Percentiles rank a stretch among this genome's conserved stretches.
phyloP scores from a whole-genome alignment of 192 early-diverging fungal species.

The Spizellomyces sp. region DNA sequence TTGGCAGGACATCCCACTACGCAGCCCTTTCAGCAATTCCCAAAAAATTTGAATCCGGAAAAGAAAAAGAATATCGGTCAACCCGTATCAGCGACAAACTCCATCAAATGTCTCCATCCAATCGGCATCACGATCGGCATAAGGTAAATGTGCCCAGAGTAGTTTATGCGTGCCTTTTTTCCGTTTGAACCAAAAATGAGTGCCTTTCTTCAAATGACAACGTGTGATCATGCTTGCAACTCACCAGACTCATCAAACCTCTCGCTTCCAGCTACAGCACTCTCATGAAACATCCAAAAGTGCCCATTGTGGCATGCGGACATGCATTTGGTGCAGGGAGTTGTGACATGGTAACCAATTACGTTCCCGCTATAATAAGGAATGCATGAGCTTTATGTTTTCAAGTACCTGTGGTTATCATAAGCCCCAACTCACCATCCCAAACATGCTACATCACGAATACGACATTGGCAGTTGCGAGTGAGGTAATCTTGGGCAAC shows the following conservation, averaged over 20 bases:
- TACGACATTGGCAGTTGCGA: constrained; percentile 73
- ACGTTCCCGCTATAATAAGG: constrained; percentile 51
- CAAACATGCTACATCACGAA: constrained; percentile 78
- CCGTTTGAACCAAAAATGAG: not conserved
- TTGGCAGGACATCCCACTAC: no score
- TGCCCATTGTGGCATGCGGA: constrained; percentile 95
- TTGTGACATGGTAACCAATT: constrained; percentile 79
- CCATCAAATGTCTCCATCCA: constrained; percentile 1
- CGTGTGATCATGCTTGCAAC: not conserved
- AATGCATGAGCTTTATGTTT: not conserved
- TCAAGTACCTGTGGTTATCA: not conserved
- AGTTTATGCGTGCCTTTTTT: constrained; percentile 28
- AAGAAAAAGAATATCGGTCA: no score
- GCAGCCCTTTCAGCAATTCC: no score
- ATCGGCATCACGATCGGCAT: constrained; percentile 27
- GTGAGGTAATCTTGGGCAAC: constrained; percentile 78
- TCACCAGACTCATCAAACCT: constrained; percentile 46
- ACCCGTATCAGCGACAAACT: constrained; percentile 11
- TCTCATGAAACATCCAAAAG: constrained; percentile 97
- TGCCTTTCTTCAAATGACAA: not conserved
- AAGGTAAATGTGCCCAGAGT: constrained; percentile 45
- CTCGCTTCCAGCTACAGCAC: constrained; percentile 61
- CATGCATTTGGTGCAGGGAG: constrained; percentile 80
- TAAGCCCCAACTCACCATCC: constrained; percentile 48
- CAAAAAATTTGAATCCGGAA: no score